Evolutionary conservation across 1,284 basidiomycete species (phyloP), one percentile per base, ranked within the genome.

Genomic region (Cronartium quercuum): DNA sequence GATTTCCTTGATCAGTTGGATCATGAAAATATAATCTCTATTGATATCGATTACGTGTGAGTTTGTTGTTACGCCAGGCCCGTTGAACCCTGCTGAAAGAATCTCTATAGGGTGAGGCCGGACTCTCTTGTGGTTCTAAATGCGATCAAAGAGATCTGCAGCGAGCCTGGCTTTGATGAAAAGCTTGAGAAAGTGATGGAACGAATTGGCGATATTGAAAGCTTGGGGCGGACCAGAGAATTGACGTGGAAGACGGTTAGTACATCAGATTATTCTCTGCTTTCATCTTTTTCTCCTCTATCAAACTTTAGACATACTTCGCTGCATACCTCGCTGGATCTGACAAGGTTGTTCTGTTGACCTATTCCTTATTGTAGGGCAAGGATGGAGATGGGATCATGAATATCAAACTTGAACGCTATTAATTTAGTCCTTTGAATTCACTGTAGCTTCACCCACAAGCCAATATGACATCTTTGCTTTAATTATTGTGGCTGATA

Each of bases 11-110:
- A 63, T 42, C 64, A 75, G 34, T 67, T 75, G 38, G 71, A 75
- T 29, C 71, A 75, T 15, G 71, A 75, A 62, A 75, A 75, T 18
- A 67, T 75, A 24, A 75, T 75, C 24, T 37, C 64, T 6, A 75
- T 75, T 29, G 71, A 75, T 40, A 66, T 58, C 47, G 71, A 75
- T 44, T 75, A 75, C 51, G 64, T 60, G 71, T 75, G 58, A 66
- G 71, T 60, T n/a, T 3, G 41, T 6, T 6, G 51, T 18, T 57
- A 24, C 34, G n/a, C 13, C n/a, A 24, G 29, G 12, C 18, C 34
- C 47, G 29, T 29, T 29, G 29, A 29, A 29, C 29, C 29, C n/a
- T 21, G 58, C 21, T 35, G 15, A 13, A 35, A 24, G 34, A 13
- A 35, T 9, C 24, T 62, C 34, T 65, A 29, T 4, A 75, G 71